Evolutionary conservation across 139 green algal species (phyloP), one percentile per base, ranked within the genome.

Genomic region (Chlamydomonas eustigma): DNA sequence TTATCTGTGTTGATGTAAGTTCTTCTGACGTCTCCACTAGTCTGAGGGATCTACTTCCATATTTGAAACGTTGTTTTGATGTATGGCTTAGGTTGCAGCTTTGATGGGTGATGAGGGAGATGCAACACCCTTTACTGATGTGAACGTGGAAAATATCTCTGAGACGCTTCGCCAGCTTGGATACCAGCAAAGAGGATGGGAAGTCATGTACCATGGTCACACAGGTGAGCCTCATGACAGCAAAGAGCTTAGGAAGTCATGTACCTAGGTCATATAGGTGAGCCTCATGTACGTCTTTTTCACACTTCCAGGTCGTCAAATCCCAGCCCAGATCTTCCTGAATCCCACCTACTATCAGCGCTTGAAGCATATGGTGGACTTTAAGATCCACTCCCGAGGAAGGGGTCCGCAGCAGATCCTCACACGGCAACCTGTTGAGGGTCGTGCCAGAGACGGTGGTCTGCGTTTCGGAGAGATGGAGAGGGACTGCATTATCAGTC

Each of bases 341-440:
- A 95, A 95, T 69, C 96, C 96, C 51, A 99, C 96, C 39, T 99
- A 99, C 89, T 98, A 98, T 87, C 96, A 99, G 91, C 91, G 96
- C 25, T 89, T 99, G 12, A 99, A 99, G 92, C 96, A 99, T 80
- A 99, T 99, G 96, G 92, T 97, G 28, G 93, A 98, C 80, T 93
- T 97, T 84, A 98, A 98, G 65, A 72, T 72, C 65, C 65, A 72
- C 65, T 72, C 65, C 33, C 65, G 91, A 18, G 91, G 85, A 37
- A 83, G 90, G n/a, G 93, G 92, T 1, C 92, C 93, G n/a, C 88
- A 94, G 31, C 90, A 97, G 83, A 95, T 98, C 51, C 89, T 99
- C 35, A 98, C 94, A 32, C 78, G 96, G 39, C 96, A 99, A 87
- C 96, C 96, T 1, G 91, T 96, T 51, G 96, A 99, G 84, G 96